Percentiles rank a stretch among this genome's conserved stretches.
Evolutionary conservation across 305 asterid species (phyloP).

Genomic region (Fraxinus nigra): DNA sequence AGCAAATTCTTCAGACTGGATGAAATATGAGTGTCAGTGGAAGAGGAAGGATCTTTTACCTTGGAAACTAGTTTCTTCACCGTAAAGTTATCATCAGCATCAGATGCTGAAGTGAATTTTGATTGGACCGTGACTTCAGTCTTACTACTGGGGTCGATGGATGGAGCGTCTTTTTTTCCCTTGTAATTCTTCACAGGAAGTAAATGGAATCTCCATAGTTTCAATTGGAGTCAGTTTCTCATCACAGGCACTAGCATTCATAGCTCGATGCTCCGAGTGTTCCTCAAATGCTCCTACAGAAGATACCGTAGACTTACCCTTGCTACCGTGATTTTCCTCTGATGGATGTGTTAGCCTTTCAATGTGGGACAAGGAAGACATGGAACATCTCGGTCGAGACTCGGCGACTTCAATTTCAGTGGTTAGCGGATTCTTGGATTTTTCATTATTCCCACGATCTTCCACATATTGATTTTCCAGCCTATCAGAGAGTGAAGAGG

Average conservation of each 20-base stretch:
- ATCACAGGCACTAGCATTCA: conserved; percentile 31
- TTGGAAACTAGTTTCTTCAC: conserved; percentile 42
- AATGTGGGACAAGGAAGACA: conserved; percentile 51
- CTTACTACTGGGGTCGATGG: conserved; percentile 16
- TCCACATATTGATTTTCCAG: conserved; percentile 11
- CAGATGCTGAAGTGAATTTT: conserved; percentile 29
- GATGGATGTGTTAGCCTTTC: conserved; percentile 36
- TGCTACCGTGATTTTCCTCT: conserved; percentile 29
- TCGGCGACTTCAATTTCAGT: conserved; percentile 47
- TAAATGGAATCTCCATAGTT: conserved; percentile 14
- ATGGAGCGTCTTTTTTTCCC: conserved; percentile 26
- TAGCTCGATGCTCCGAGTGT: conserved; percentile 36
- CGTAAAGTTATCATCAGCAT: conserved; percentile 50
- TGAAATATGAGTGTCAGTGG: conserved; percentile 31
- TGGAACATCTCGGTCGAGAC: conserved; percentile 53
- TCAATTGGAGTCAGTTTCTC: conserved; percentile 31
- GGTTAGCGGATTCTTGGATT: conserved; percentile 31
- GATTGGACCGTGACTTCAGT: conserved; percentile 7
- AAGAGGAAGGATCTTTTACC: conserved; percentile 30
- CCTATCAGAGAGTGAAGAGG: conserved; percentile 34
- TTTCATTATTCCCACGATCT: conserved; percentile 28
- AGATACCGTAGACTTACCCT: conserved; percentile 28
- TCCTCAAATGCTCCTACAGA: conserved; percentile 30
- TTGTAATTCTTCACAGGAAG: conserved; percentile 23
- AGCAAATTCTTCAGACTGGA: conserved; percentile 36